Percentiles rank a stretch among this genome's conserved stretches.
These are phyloP conservation scores for Penicillium angulare DNA, from an alignment of 495 filamentous ascomycete genomes.

Conservation along the genomic window DNA sequence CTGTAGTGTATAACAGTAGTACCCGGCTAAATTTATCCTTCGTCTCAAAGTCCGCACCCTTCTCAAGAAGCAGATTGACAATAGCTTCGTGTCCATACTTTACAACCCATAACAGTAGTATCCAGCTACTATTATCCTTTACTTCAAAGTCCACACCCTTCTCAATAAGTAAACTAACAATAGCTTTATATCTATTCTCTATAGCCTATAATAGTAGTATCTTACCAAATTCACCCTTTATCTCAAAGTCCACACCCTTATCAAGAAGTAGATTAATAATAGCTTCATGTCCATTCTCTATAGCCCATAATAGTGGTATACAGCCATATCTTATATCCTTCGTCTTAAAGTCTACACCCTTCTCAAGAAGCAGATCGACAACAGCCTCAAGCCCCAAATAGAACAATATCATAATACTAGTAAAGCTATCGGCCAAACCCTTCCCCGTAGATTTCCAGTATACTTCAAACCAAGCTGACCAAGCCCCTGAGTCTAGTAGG, in stretches of 20 bases:
- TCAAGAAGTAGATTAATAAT: no score
- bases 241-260: no score
- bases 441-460: neutral
- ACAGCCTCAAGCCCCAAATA: conserved; percentile 21
- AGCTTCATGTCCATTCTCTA: no score
- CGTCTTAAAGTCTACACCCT: conserved; percentile 11
- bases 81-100: conserved; percentile 8
- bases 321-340: neutral
- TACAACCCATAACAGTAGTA: no score
- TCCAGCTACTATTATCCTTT: no score
- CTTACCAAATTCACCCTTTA: no score
- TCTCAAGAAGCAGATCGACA: conserved; percentile 13
- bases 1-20: no score
- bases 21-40: conserved; percentile 4
- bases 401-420: conserved; percentile 10
- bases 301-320: conserved; percentile 2
- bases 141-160: no score
- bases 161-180: no score
- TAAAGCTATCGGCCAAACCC: conserved; percentile 4
- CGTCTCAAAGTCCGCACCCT: conserved; percentile 12
- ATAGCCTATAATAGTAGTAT: no score
- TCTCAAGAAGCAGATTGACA: conserved; percentile 16
- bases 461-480: neutral
- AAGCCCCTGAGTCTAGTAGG: neutral
- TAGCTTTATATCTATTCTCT: no score